Evolutionary conservation across 169 alveolate genomes (phyloP), one percentile per base, ranked within the genome.

Genomic region (Neospora caninum): DNA sequence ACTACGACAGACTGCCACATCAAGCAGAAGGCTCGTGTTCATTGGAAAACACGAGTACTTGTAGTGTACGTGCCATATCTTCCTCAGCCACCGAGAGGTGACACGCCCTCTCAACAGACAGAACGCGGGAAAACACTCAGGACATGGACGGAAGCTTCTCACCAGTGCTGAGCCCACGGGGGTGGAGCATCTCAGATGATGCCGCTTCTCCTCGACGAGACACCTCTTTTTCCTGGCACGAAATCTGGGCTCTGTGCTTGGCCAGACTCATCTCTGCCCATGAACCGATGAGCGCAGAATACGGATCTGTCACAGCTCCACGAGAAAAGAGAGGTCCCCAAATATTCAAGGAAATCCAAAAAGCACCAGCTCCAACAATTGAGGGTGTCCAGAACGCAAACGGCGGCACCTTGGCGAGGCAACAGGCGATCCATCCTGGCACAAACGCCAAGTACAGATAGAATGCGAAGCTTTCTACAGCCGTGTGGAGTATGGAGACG

Each of bases 231-330:
- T 49, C 58, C 58, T 49, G 22, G 58, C 58, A 7, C 58, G 13
- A 49, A 4, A 49, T 4, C 58, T 27, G 73, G 31, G n/a, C 34
- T 64, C 34, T 27, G 73, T 64, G 73, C n/a, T 27, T 64, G 73
- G 73, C 73, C n/a, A 64, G 73, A 27, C 73, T 16, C 73, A 16
- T 16, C 73, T 16, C 73, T 64, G 73, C 73, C 25, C 73, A 27
- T 29, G n/a, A 64, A 16, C n/a, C 20, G 73, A 64, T 16, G 73
- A 64, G 73, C n/a, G 73, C 73, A 13, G 73, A 64, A 38, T n/a
- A 78, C 45, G 86, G 86, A 16, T 78, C 86, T n/a, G 45, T n/a
- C 18, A 78, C n/a, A 16, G 86, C 86, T 78, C 86, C 86, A 2
- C 45, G 42, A 25, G 49, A 36, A 2, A 78, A n/a, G 4, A 78